These are phyloP conservation scores for Lachnellula willkommii DNA, from an alignment of 2,329 filamentous ascomycete genomes.

Conservation along the genomic window DNA sequence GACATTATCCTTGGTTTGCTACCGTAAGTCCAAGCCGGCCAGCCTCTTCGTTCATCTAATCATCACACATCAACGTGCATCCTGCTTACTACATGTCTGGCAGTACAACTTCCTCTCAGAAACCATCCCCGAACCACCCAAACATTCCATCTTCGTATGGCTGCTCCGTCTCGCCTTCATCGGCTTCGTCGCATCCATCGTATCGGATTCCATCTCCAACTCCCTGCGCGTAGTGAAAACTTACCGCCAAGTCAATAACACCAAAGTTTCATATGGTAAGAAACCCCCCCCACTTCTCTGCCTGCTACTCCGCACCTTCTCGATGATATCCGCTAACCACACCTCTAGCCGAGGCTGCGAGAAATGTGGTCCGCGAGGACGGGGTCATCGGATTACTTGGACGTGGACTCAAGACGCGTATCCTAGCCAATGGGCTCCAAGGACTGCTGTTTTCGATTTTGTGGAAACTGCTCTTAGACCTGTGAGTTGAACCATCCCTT, in stretches of 20 bases:
- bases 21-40: slow-evolving; percentile 32
- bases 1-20: slow-evolving; percentile 47
- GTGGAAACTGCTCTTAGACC: slow-evolving; percentile 44
- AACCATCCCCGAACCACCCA: slow-evolving; percentile 37
- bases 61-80: slow-evolving; percentile 1
- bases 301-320: neutral
- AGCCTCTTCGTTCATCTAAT: no score
- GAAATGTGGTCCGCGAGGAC: slow-evolving; percentile 37
- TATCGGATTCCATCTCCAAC: slow-evolving; percentile 44
- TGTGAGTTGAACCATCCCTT: slow-evolving; percentile 33
- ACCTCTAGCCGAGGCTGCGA: slow-evolving; percentile 38
- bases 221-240: slow-evolving; percentile 45
- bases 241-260: slow-evolving; percentile 46
- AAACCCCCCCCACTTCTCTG: neutral
- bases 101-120: slow-evolving; percentile 42
- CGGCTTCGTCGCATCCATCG: slow-evolving; percentile 40
- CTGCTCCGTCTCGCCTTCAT: slow-evolving; percentile 40
- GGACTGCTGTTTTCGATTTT: slow-evolving; percentile 44
- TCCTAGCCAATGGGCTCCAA: slow-evolving; percentile 44
- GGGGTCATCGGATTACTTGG: slow-evolving; percentile 40
- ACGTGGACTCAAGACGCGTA: slow-evolving; percentile 42
- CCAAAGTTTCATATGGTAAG: slow-evolving; percentile 42
- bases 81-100: neutral
- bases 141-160: slow-evolving; percentile 38
- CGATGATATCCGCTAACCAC: neutral